Conservation (phyloP, 2,329 filamentous ascomycete species). For the Sphaerostilbella broomeana region DNA sequence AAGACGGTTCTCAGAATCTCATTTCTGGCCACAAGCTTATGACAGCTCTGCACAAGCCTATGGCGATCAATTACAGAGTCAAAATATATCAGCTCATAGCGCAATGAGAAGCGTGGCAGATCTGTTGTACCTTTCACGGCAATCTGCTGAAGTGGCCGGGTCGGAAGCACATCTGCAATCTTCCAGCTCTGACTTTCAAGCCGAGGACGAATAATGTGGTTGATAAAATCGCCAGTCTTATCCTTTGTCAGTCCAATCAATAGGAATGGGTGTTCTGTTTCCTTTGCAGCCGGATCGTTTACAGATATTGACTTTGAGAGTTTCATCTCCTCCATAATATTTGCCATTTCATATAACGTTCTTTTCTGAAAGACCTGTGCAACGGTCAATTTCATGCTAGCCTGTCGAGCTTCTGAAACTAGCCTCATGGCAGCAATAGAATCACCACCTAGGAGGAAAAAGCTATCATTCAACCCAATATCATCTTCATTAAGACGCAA, state of each 20-base stretch:
- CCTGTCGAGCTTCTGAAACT: conserved; percentile 46
- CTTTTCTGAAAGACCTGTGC: conserved; percentile 48
- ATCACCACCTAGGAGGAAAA: conserved; percentile 55
- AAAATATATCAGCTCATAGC: conserved; percentile 60
- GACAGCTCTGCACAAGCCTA: conserved; percentile 43
- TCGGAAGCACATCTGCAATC: conserved; percentile 51
- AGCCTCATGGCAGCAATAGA: conserved; percentile 57
- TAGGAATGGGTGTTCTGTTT: conserved; percentile 39
- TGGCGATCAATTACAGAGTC: conserved; percentile 42
- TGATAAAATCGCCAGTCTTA: conserved; percentile 39
- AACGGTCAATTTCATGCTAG: conserved; percentile 44
- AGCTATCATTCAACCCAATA: conserved; percentile 50
- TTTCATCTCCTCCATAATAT: conserved; percentile 26
- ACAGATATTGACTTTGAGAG: not conserved
- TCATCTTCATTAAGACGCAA: conserved; percentile 37
- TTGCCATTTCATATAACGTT: conserved; percentile 47
- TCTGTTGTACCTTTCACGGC: conserved; percentile 52
- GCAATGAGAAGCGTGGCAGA: conserved; percentile 53
- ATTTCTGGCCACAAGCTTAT: conserved; percentile 51
- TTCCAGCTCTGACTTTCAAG: conserved; percentile 45
- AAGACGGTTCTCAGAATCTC: conserved; percentile 63
- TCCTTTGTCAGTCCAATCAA: conserved; percentile 36
- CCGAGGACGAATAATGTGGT: conserved; percentile 42
- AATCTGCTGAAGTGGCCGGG: conserved; percentile 52
- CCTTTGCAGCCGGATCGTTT: conserved; percentile 13